Base-by-base conservation (phyloP, 2,329 filamentous ascomycete genomes). In the Ophiocordyceps camponoti-rufipedis region DNA sequence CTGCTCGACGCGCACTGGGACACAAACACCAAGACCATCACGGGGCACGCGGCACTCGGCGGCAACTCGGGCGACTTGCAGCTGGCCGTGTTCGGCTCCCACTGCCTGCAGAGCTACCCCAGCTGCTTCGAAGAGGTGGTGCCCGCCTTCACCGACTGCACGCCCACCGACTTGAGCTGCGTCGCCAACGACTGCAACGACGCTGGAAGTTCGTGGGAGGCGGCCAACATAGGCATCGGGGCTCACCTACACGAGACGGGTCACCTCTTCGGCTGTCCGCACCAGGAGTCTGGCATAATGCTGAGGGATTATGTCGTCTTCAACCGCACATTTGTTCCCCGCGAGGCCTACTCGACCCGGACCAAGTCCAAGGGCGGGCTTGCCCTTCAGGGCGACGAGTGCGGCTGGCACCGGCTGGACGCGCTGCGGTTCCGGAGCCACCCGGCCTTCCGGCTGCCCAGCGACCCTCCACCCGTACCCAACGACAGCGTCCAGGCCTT, bases 271-370 rank as follows among this genome's bases (percentile, higher is more conserved):
- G 89, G 89, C 44, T 93, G 85, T 52, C 85, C 86, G 10, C 85
- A 93, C 57, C 86, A 93, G 57, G 85, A 91, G 56, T 82, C 69
- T 28, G 89, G 91, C n/a, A 72, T 96, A 49, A 96, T 96, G 89
- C 68, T 87, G 44, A 74, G 85, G 46, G 89, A 94, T 59, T 95
- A 94, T 58, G 77, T 88, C 31, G 80, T 71, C 2, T 66, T 96
- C 12, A 93, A 91, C 61, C 78, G 89, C 28, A 82, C 82, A 1
- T 96, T 95, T 58, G 71, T 84, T 42, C 74, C 75, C 31, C 77
- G 82, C 39, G 89, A 95, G 60, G 78, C 86, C 1, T 95, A 82
- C 57, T 91, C 83, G 2, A 94, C 86, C 3, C 75, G 88, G 42
- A 94, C 86, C 2, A 86, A 85, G 57, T 80, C 81, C 41, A 86